Base-by-base conservation (phyloP, 352 stramenopile genomes). In the Pythium pyrilobum region DNA sequence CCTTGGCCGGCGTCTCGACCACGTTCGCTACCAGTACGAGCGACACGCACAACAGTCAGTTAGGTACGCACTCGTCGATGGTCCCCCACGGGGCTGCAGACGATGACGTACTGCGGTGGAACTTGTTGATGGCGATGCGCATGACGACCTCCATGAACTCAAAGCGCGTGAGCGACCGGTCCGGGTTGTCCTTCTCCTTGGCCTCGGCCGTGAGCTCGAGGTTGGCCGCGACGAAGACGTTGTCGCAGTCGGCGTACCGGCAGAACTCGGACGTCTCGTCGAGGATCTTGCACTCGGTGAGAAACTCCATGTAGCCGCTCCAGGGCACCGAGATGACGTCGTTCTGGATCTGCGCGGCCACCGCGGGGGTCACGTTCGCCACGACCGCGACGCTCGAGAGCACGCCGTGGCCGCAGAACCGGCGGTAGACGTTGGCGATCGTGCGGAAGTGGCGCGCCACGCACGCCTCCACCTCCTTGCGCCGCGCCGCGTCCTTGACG, bases 81-180 rank as follows among this genome's bases (percentile, higher is more conserved):
- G 10, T 21, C n/a, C 46, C 24, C 10, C 15, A 16, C 15, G 41
- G 6, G 4, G 5, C 29, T 31, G 9, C 3, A 20, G 2, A 12
- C 1, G 4, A 16, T 5, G 3, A 69, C 72, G 48, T 67, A 86
- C 77, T 84, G 28, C 74, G 67, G 20, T 70, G 72, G 52, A 81
- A 90, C 62, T 90, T 90, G 73, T 87, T 90, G 49, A 81, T 73
- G n/a, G 79, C 75, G 40, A 90, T 90, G 61, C 79, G 77, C 21
- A 85, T 82, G 57, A 87, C 62, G 24, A 69, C 74, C 52, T 90
- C 79, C 57, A 90, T 66, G 52, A 90, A 90, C 64, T 90, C 77
- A 48, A 90, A 90, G 3, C 79, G 64, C 27, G 79, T 90, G 53
- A 90, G 73, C 38, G 74, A 88, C 21, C 79, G 71, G 44, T 90